phyloP scores from a whole-genome alignment of 108 stramenopile species.

The Bacterosira constricta region DNA sequence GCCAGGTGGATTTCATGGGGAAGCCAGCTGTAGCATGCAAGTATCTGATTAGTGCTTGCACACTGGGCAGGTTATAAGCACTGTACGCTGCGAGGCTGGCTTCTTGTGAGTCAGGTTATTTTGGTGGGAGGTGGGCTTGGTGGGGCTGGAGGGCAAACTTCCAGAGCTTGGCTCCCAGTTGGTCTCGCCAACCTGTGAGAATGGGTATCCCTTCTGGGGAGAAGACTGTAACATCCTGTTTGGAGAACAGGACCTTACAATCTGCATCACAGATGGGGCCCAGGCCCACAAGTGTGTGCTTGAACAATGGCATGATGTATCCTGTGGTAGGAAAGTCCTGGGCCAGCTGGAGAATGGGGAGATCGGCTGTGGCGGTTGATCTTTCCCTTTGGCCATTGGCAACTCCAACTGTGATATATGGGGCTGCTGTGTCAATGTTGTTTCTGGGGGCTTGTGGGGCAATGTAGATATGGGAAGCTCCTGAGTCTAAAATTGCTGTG shows the following conservation, averaged over 20 bases:
- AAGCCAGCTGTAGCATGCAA: neutral
- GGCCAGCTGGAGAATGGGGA: too few relatives aligned
- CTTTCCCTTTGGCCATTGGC: neutral
- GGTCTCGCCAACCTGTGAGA: neutral
- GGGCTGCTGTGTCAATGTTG: neutral
- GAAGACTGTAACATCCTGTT: neutral
- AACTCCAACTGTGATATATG: neutral
- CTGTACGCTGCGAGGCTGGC: too few relatives aligned
- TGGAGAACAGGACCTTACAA: slow-evolving; percentile 8
- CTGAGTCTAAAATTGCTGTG: neutral
- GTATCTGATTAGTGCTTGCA: neutral
- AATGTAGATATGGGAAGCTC: neutral
- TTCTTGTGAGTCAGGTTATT: neutral
- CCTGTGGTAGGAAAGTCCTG: neutral
- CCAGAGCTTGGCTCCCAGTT: neutral
- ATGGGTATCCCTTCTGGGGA: neutral
- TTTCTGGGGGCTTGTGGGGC: neutral
- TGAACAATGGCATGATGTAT: slow-evolving; percentile 11
- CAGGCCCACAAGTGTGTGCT: neutral
- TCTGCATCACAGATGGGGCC: slow-evolving; percentile 1
- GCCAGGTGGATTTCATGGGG: slow-evolving; percentile 15
- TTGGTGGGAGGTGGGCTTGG: too few relatives aligned
- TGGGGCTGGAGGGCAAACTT: neutral
- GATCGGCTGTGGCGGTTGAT: neutral
- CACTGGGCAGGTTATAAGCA: slow-evolving; percentile 2